Base-by-base conservation (phyloP, 768 basidiomycete genomes). In the Termitomyces eurrhizus region DNA sequence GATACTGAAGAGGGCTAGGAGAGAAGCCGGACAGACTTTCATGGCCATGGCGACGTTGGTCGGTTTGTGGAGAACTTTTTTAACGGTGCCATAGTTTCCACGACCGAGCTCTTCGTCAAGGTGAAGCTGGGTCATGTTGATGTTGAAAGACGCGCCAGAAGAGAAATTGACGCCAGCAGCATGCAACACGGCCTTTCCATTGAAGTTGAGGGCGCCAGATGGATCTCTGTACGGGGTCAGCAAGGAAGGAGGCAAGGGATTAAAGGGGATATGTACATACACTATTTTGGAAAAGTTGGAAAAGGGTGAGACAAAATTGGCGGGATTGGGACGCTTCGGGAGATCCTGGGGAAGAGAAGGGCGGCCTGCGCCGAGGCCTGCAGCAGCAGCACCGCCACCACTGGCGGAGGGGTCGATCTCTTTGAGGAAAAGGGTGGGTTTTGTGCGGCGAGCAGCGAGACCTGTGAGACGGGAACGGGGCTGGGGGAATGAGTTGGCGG, bases 1-100 rank as follows among this genome's bases (percentile, higher is more conserved):
- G 59, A 48, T 46, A 14, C 26, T 13, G 58, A 50, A 61, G 24
- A 52, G 63, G 36, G 52, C 61, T 29, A n/a, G 51, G 52, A 41
- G 46, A 56, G 41, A 52, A 60, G 42, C 9, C n/a, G 60, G 26
- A 69, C 78, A 53, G 56, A 95, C 96, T 88, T 99, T 99, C 94
- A 98, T 96, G 13, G 96, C 96, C 95, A 99, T 98, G 60, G 84
- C 83, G 49, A 98, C 93, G 57, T 95, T 95, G 9, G 93, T 98
- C 4, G 95, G 95, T 62, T 84, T 91, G 71, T 98, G 96, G 39
- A 93, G 77, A 1, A 98, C 96, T 72, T 91, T 93, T 79, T 95
- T 95, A 4, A 99, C 97, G 2, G 95, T 96, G 46, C 97, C 97
- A 68, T 98, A 98, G 73, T 97, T 97, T 37, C 97, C 97, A 68